Base-by-base conservation (phyloP, 202 grass and related monocot genomes). In the Hordeum pubiflorum region DNA sequence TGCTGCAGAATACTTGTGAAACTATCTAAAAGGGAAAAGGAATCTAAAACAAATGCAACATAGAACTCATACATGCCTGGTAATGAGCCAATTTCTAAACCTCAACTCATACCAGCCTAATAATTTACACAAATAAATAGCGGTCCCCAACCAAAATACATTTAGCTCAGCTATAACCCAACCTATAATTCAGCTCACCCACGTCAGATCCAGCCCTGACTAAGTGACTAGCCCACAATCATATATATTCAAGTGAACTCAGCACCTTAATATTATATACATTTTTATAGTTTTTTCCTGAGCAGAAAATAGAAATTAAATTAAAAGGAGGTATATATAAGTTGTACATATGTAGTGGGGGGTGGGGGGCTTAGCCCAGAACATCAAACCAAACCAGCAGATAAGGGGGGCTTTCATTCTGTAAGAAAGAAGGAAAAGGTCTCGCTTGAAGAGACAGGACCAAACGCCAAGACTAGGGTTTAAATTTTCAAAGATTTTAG, bases 91-190 rank as follows among this genome's bases (percentile, higher is more conserved):
- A 54, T 76, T 21, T 15, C 17, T 17, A 72, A 57, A 71, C 20
- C 56, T 6, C 18, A 63, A 81, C 18, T 62, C 31, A 62, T 69
- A 41, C 4, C 43, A 64, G 39, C 9, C 66, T 88, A 22, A 54
- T 84, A 22, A 54, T 84, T 80, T 69, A 50, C 74, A 75, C 13
- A 76, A 75, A 76, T 52, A 55, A 37, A 56, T 31, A 66, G 78
- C 1, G 50, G 34, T 3, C 37, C 10, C 22, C 54, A 80, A 21
- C 46, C 23, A 32, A 64, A 80, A 55, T 22, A 88, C 60, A 79
- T 32, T 66, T 27, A 84, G 83, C 69, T 38, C 52, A 37, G 58
- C 1, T 41, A 80, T 50, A 79, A 76, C 24, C 22, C 60, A 84
- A 75, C 11, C 38, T 72, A 62, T 83, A 81, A 43, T 81, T 56